phyloP scores from a whole-genome alignment of 352 stramenopile genomes.

The Pythium plurisporium region DNA sequence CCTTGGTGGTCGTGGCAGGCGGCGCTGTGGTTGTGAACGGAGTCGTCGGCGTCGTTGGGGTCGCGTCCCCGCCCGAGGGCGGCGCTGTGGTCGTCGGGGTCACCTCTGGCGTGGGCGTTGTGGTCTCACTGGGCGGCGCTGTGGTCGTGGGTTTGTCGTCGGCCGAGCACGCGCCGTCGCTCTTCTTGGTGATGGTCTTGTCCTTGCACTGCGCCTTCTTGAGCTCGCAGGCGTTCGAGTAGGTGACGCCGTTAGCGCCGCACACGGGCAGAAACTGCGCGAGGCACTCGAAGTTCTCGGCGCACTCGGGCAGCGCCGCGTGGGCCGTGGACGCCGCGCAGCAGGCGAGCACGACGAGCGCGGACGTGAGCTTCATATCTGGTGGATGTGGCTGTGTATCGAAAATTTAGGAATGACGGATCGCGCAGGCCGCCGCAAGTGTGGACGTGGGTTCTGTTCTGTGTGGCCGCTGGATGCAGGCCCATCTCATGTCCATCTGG shows the following conservation, averaged over 20 bases:
- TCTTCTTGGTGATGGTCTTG: slow-evolving; percentile 11
- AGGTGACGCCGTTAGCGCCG: slow-evolving; percentile 48
- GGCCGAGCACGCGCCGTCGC: slow-evolving; percentile 1
- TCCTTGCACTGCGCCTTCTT: slow-evolving; percentile 33
- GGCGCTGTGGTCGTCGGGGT: neutral
- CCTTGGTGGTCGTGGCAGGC: neutral
- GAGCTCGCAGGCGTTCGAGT: slow-evolving; percentile 48
- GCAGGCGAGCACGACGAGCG: slow-evolving; percentile 1
- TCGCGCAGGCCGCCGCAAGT: neutral
- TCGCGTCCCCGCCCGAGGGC: neutral
- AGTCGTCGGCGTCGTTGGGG: neutral
- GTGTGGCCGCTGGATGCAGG: neutral
- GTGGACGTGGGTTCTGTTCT: slow-evolving; percentile 13
- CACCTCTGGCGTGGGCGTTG: neutral
- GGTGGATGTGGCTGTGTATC: neutral
- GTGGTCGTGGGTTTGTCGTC: slow-evolving; percentile 1
- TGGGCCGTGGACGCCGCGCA: too few species aligned
- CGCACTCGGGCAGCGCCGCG: slow-evolving; percentile 2
- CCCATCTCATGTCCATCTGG: too few species aligned
- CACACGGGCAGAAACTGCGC: slow-evolving; percentile 34
- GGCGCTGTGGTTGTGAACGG: too few species aligned
- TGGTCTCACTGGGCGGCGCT: neutral
- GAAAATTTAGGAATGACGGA: too few species aligned
- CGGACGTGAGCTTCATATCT: slow-evolving; percentile 6
- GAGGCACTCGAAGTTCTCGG: slow-evolving; percentile 8